These are phyloP conservation scores for Fusarium sororula DNA, from an alignment of 2,329 filamentous ascomycete species.

Conservation along the genomic window DNA sequence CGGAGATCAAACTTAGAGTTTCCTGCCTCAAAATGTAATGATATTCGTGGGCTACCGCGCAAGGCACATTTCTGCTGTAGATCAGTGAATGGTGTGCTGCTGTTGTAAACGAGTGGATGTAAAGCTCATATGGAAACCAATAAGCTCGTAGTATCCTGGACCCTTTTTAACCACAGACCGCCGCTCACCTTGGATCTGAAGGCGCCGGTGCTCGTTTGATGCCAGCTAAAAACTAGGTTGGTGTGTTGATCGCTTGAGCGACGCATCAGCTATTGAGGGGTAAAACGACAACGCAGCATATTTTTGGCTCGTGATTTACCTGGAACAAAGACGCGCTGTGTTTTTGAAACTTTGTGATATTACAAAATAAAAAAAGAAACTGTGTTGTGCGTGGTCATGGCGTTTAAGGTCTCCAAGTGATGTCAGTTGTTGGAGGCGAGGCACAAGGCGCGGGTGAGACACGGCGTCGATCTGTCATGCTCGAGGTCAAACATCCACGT, in stretches of 20 bases:
- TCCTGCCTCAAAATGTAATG: neutral
- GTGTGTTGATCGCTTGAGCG: slow-evolving; percentile 30
- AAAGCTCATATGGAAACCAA: slow-evolving; percentile 11
- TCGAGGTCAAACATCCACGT: slow-evolving; percentile 4
- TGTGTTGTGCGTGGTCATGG: neutral
- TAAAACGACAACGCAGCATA: slow-evolving; percentile 1
- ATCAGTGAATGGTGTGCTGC: slow-evolving; percentile 36
- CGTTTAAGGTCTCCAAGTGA: slow-evolving; percentile 12
- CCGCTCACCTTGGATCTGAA: slow-evolving; percentile 6
- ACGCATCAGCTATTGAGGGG: slow-evolving; percentile 24
- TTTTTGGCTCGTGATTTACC: neutral
- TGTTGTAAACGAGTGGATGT: slow-evolving; percentile 19
- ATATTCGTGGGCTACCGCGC: neutral
- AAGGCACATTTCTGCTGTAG: slow-evolving; percentile 25
- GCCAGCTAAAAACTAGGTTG: slow-evolving; percentile 14
- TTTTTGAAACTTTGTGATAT: neutral
- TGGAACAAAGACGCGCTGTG: neutral
- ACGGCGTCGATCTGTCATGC: slow-evolving; percentile 24
- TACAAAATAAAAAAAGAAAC: slow-evolving; percentile 3
- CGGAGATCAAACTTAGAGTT: slow-evolving; percentile 4
- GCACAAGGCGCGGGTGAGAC: neutral
- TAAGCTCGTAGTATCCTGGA: neutral
- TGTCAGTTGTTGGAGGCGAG: slow-evolving; percentile 15
- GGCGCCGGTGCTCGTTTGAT: slow-evolving; percentile 3
- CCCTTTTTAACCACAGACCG: slow-evolving; percentile 19